Evolutionary conservation across 192 early-diverging fungal species (phyloP), one percentile per base, ranked within the genome.

Genomic region (Umbelopsis ramanniana): DNA sequence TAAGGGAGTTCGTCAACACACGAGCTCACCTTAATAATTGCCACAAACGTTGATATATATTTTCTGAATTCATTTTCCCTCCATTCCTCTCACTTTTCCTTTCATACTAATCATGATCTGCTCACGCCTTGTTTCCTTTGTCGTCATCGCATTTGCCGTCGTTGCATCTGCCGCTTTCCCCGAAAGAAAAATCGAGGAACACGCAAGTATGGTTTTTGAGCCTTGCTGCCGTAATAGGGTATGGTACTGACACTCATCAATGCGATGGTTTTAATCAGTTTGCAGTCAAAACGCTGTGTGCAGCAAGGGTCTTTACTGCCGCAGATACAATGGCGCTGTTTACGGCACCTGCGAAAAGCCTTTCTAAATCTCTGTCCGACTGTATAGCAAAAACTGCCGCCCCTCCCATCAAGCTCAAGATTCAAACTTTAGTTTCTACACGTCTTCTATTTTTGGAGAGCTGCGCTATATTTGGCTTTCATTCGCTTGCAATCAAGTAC

Each of bases 271-370:
- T 0, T 4, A 46, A n/a, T 22, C 48, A 69, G 73, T 74, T 35
- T 74, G 73, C 22, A 74, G 67, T 11, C 73, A 74, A 69, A 74
- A 74, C 52, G 24, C 40, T n/a, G 52, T 45, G 3, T 74, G 73
- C 67, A 66, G 63, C 12, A 23, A 68, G 15, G 21, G 50, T 15
- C 29, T 66, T 17, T 60, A 66, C 23, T 72, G 71, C 33, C 71
- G 71, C 26, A 57, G 71, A 24, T 63, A 72, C 60, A 72, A 60
- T 52, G 71, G 63, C 6, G 71, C 40, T 66, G 22, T 46, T 17
- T 74, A 53, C 46, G 72, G 72, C 3, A 46, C 19, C 22, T 74
- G 72, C 23, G 72, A 74, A 67, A 55, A 46, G 4, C 63, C 69
- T 23, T 70, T 63, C 33, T 63, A 63, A 29, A 63, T 17, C 11